Base-by-base conservation (phyloP, 1,284 basidiomycete species). In the Agaricales sp. region DNA sequence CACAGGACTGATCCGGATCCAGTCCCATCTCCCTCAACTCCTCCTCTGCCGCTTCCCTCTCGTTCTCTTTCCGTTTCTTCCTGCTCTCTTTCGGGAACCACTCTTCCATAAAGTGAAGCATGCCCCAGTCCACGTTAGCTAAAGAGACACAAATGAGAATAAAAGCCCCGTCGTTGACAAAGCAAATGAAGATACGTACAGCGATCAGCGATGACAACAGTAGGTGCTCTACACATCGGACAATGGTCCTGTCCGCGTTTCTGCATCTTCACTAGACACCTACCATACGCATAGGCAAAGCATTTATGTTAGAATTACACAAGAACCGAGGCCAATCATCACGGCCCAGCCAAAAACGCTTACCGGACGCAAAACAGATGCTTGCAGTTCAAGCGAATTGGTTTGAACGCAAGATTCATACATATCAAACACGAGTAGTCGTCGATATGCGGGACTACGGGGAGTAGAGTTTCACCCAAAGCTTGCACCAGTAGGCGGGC, bases 181-280 rank as follows among this genome's bases (percentile, higher is more conserved):
- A 30, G 26, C 4, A 43, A 35, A 44, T 64, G 68, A 47, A 50
- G 53, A 47, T 13, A 73, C 85, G 63, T 56, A 88, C 87, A 70
- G 59, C 81, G 72, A 61, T 91, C 77, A 6, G 92, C 92, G 16
- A 71, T 67, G 24, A 92, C 61, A 6, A 95, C 89, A 8, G 81
- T 84, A 1, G 79, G 76, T 1, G 82, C 73, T 21, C 92, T 75
- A 63, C 94, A 98, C 61, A 96, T 77, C 1, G 94, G 94, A 63
- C 94, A 98, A 54, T 86, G 72, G 11, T 71, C 77, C 57, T 87
- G 81, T 0, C 82, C 80, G 13, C 85, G 73, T 59, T 87, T 89
- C 67, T 98, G 94, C 80, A 98, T 87, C 69, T 97, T 96, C 45
- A 92, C 91, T 14, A 98, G 70, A 63, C 93, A 96, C 46, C 30